Evolutionary conservation across 2,329 filamentous ascomycete species (phyloP), one percentile per base, ranked within the genome.

Genomic region (Calonectria hongkongensis): DNA sequence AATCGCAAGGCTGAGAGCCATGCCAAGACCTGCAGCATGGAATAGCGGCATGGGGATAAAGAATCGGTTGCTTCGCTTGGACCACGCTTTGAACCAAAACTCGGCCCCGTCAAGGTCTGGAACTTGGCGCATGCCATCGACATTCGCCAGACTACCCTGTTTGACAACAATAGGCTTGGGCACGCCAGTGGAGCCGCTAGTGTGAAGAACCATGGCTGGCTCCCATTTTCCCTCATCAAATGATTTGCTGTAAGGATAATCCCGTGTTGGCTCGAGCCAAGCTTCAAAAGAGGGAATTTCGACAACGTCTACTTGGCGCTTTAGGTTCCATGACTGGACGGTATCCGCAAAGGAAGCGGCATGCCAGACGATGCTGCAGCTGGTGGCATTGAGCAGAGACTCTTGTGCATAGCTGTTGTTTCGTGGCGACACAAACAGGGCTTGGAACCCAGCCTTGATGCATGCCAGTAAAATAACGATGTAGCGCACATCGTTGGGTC

Each of bases 201-300:
- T 63, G 41, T 63, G 41, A 21, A 63, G 58, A 30, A 63, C 58
- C 28, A 63, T 43, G 27, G 58, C 58, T 21, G 41, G 58, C 16
- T 63, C 41, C 58, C 41, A 63, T 47, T 21, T 47, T 9, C 16
- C 41, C 41, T 63, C 58, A 5, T 63, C 28, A 15, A 63, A 63
- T 21, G 25, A 21, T 41, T 47, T 63, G 27, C 27, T 6, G 25
- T 63, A 63, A 21, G 41, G 58, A 33, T 47, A 63, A 8, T 63
- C 41, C 27, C n/a, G 15, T 5, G 41, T 21, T 1, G 58, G 58
- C 16, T 63, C 12, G 3, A 63, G 15, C 41, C 41, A 63, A 21
- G 39, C 27, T 45, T 63, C 41, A 2, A 21, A 12, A 4, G 39
- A 45, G 10, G 41, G 41, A 12, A 63, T 47, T 21, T 18, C 25